phyloP scores from a whole-genome alignment of 2,329 filamentous ascomycete genomes.

The Sclerotinia borealis region DNA sequence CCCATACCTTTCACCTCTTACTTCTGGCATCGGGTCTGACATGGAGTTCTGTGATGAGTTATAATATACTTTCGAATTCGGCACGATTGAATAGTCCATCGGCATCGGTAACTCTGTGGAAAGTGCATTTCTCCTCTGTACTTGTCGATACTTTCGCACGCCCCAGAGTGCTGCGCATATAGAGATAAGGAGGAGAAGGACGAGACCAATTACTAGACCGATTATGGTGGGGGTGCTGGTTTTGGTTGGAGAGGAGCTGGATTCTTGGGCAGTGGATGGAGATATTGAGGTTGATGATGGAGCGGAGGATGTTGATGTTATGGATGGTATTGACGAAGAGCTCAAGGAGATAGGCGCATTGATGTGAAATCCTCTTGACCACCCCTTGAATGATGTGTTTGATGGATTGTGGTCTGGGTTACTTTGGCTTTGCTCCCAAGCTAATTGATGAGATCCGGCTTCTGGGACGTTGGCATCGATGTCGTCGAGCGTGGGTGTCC shows the following conservation, averaged over 20 bases:
- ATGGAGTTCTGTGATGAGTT: not conserved
- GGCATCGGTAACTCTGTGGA: not conserved
- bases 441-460: not conserved
- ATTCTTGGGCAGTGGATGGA: not conserved
- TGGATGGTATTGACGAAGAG: not conserved
- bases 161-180: not conserved
- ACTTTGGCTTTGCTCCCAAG: not conserved
- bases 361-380: not conserved
- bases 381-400: not conserved
- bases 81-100: not conserved
- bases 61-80: not conserved
- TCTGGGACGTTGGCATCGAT: not conserved
- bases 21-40: not conserved
- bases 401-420: not conserved
- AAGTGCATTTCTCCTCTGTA: not conserved
- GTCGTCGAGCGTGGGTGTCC: not conserved
- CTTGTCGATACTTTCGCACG: not conserved
- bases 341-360: not conserved
- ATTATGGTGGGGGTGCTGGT: not conserved
- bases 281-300: not conserved
- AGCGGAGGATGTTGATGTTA: not conserved
- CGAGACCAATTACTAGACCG: not conserved
- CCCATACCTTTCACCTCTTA: not conserved
- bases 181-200: not conserved
- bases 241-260: not conserved